Evolutionary conservation across 2,329 filamentous ascomycete genomes (phyloP).

Genomic region (Emergomyces pasteurianus): DNA sequence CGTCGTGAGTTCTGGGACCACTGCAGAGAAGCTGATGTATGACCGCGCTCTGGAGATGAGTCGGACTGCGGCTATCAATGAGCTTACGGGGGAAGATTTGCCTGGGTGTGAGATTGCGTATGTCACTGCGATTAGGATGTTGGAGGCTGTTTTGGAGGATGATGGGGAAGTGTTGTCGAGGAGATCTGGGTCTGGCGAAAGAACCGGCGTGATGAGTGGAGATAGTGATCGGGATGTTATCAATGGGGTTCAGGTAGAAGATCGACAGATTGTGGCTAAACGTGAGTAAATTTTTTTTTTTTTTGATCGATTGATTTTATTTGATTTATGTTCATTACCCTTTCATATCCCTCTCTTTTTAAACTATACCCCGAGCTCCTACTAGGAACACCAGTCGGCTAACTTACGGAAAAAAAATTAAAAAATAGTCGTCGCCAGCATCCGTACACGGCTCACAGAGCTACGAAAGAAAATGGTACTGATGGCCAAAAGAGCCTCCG

Average conservation of each 20-base stretch:
- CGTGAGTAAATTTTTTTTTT: constrained; percentile 26
- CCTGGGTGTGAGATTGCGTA: constrained; percentile 85
- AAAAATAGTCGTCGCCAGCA: constrained; percentile 38
- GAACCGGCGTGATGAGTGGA: constrained; percentile 14
- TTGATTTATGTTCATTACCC: neutral
- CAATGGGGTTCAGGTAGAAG: constrained; percentile 35
- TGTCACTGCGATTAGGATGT: constrained; percentile 81
- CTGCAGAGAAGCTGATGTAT: constrained; percentile 95
- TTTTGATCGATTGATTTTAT: too few species aligned
- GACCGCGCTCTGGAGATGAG: constrained; percentile 97
- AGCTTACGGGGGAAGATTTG: constrained; percentile 80
- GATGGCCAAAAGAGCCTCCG: constrained; percentile 36
- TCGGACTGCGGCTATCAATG: constrained; percentile 82
- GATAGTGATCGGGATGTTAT: constrained; percentile 28
- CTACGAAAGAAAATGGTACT: constrained; percentile 39
- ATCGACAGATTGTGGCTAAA: constrained; percentile 38
- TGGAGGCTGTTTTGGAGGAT: constrained; percentile 83
- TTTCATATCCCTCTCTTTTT: neutral
- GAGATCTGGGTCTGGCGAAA: constrained; percentile 15
- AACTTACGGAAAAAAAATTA: neutral
- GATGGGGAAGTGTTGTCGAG: constrained; percentile 44
- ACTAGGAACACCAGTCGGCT: neutral
- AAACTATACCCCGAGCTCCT: neutral
- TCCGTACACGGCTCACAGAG: constrained; percentile 35
- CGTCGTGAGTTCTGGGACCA: constrained; percentile 74